These are phyloP conservation scores for Andrographis paniculata DNA, from an alignment of 305 asterid genomes.

Conservation along the genomic window DNA sequence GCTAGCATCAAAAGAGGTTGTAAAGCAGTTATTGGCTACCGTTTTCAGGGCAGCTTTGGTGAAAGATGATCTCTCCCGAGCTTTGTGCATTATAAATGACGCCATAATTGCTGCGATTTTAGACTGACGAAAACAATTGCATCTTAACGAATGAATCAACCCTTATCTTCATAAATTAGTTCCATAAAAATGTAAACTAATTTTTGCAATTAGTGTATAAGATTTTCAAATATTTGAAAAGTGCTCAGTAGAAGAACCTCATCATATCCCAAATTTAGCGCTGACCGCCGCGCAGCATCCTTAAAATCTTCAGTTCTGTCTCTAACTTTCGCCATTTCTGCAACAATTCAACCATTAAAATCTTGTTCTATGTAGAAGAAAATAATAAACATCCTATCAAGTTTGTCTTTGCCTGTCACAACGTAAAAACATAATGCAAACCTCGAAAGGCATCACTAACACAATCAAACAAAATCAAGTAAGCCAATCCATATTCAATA, in stretches of 20 bases:
- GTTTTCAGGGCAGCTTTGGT: constrained; percentile 75
- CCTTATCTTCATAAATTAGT: constrained; percentile 2
- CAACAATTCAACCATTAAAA: constrained; percentile 6
- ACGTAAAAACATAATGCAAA: too few relatives aligned
- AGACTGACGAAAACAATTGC: constrained; percentile 39
- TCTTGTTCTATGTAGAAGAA: too few relatives aligned
- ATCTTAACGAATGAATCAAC: constrained; percentile 13
- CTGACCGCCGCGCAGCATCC: constrained; percentile 73
- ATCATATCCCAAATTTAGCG: constrained; percentile 56
- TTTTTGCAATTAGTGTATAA: constrained; percentile 4
- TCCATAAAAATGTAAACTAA: neutral
- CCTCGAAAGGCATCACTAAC: too few relatives aligned
- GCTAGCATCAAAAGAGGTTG: constrained; percentile 1
- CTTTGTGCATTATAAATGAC: constrained; percentile 70
- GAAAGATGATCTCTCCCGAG: constrained; percentile 55
- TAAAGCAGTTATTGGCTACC: constrained; percentile 21
- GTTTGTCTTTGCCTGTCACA: too few relatives aligned
- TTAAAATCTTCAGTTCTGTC: constrained; percentile 90
- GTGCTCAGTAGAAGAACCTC: constrained; percentile 39
- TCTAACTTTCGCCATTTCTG: constrained; percentile 59
- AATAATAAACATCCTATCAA: too few relatives aligned
- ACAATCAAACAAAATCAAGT: too few relatives aligned
- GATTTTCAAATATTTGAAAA: constrained; percentile 2
- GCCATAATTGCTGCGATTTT: constrained; percentile 80
- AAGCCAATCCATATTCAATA: too few relatives aligned